Evolutionary conservation across 352 stramenopile species (phyloP), one percentile per base, ranked within the genome.

Genomic region (Phytophthora chlamydospora): DNA sequence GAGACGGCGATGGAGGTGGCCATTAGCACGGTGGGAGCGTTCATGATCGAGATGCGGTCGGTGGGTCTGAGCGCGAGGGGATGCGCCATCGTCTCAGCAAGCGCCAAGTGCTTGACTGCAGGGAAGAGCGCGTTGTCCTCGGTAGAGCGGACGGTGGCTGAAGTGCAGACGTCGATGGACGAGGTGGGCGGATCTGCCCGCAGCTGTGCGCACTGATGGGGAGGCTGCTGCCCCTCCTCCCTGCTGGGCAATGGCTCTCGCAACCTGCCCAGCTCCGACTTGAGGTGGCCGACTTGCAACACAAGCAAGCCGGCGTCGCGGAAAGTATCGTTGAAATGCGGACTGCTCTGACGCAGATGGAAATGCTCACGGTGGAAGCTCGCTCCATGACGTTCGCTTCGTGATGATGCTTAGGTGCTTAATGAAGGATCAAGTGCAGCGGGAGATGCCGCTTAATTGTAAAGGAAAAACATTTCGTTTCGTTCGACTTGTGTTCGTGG

Each of bases 361-460:
- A 50, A n/a, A 29, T n/a, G 4, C 43, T 50, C 27, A 39, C 12
- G 24, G 14, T 50, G 27, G 27, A 39, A 29, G 43, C 43, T 27
- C 29, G 27, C 8, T 50, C 43, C 43, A 50, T 50, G 43, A 50
- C 43, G 24, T 50, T 44, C n/a, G n/a, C n/a, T n/a, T n/a, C n/a
- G n/a, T n/a, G n/a, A n/a, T n/a, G n/a, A n/a, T n/a, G n/a, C n/a
- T n/a, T n/a, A n/a, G n/a, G n/a, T n/a, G n/a, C n/a, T n/a, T n/a
- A n/a, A n/a, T n/a, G n/a, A n/a, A n/a, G n/a, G n/a, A n/a, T n/a
- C n/a, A n/a, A n/a, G n/a, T n/a, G n/a, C n/a, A n/a, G n/a, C n/a
- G n/a, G n/a, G n/a, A n/a, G n/a, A n/a, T n/a, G n/a, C n/a, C n/a
- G n/a, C n/a, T n/a, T n/a, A n/a, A n/a, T n/a, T n/a, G n/a, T n/a